Evolutionary conservation across 768 basidiomycete species (phyloP), one percentile per base, ranked within the genome.

Genomic region (Tricholoma flavovirens): DNA sequence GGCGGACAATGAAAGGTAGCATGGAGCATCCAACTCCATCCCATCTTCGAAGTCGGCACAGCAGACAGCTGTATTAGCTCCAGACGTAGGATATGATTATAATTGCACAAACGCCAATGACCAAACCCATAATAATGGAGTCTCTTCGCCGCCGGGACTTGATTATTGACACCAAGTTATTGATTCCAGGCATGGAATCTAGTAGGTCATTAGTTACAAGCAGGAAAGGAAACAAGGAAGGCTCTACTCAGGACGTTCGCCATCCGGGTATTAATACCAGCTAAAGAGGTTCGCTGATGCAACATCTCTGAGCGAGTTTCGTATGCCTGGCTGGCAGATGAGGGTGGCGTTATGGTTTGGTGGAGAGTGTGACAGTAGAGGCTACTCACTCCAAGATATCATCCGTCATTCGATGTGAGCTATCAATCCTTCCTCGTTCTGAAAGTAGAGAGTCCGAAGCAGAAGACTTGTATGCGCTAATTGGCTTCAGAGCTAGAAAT

Each of bases 111-210:
- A 90, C 67, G n/a, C 90, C 94, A 63, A 95, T 87, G n/a, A 97
- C 75, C 55, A 84, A 73, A 8, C 93, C 95, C 69, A 98, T 70
- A 61, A 98, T 92, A 59, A 98, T 79, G 2, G 91, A 83, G 70
- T 99, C 97, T 65, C 94, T 76, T 57, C 95, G 78, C 63, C 96
- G 81, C 45, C 96, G 82, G 12, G 91, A 86, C 68, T 90, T 90
- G 69, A 99, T 98, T 91, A 98, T 94, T 1, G 80, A 80, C 33
- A 98, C 75, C 42, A 98, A 71, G 57, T 87, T 90, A 72, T 93
- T 94, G 62, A 99, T 86, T 2, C 96, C 95, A n/a, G 97, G 97
- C 70, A 98, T 87, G 5, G 89, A 85, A 65, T 78, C 92, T 94
- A 61, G 56, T 30, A 33, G 10, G 10, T n/a, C 9, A n/a, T 53